Conservation (phyloP, 495 filamentous ascomycete genomes). For the Neohortaea acidophila region DNA sequence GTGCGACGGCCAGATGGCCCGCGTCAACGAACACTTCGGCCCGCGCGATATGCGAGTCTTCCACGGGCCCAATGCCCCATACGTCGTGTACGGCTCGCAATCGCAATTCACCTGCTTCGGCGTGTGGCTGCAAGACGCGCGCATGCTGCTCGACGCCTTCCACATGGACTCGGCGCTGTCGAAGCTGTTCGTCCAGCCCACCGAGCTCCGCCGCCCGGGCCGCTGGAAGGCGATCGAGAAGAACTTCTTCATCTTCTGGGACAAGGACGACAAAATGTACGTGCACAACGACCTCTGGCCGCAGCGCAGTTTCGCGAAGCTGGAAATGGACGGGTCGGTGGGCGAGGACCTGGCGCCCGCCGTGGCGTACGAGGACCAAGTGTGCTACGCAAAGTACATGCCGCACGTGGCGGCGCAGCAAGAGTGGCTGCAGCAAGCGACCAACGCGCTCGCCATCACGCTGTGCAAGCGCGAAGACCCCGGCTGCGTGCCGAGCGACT, state of each 20-base stretch:
- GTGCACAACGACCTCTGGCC: constrained; percentile 37
- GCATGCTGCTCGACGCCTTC: constrained; percentile 26
- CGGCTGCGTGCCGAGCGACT: constrained; percentile 25
- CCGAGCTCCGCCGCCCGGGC: constrained; percentile 33
- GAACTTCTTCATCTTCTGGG: constrained; percentile 46
- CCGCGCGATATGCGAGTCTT: constrained; percentile 40
- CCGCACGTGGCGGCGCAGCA: constrained; percentile 29
- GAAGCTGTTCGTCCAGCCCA: constrained; percentile 26
- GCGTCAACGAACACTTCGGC: constrained; percentile 28
- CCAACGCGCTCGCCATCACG: constrained; percentile 39
- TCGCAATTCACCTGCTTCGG: constrained; percentile 37
- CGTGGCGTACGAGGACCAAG: constrained; percentile 22
- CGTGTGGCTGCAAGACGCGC: constrained; percentile 37
- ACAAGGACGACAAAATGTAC: constrained; percentile 29
- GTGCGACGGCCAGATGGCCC: constrained; percentile 28
- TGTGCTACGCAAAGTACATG: constrained; percentile 29
- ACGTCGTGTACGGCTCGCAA: constrained; percentile 36
- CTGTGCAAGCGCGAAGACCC: constrained; percentile 35
- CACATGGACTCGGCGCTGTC: neutral
- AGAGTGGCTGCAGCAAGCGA: constrained; percentile 40
- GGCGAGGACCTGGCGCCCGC: constrained; percentile 28
- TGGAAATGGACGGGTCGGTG: constrained; percentile 28
- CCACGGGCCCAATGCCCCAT: constrained; percentile 34
- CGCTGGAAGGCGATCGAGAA: constrained; percentile 33
- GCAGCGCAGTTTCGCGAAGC: constrained; percentile 31